phyloP scores from a whole-genome alignment of 331 rosid genomes.

The Telfairia occidentalis region DNA sequence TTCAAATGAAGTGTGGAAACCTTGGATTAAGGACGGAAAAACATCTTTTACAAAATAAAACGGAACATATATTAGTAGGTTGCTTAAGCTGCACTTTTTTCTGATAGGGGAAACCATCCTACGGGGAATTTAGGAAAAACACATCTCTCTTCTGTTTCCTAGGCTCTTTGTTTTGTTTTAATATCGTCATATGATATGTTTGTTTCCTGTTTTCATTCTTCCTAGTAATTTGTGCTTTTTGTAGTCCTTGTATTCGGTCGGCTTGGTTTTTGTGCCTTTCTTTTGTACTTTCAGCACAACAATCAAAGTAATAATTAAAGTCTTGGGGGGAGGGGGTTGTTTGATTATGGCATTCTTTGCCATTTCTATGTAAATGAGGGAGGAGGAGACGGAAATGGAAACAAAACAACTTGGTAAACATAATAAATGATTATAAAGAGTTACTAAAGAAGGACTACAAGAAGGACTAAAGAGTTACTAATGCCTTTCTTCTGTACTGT shows the following conservation, averaged over 20 bases:
- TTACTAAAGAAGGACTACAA: too few species aligned
- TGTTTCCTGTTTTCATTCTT: not conserved
- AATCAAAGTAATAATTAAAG: too few species aligned
- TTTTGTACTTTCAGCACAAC: too few species aligned
- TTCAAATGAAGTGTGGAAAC: not conserved
- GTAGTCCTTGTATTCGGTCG: not conserved
- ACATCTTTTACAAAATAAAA: not conserved
- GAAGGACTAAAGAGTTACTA: too few species aligned
- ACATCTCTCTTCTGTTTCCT: not conserved
- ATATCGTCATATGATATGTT: not conserved
- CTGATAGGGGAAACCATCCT: not conserved
- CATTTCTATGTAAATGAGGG: not conserved
- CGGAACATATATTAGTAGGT: not conserved
- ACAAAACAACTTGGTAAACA: not conserved
- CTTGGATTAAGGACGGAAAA: not conserved
- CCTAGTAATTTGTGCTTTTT: not conserved
- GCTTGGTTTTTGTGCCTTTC: too few species aligned
- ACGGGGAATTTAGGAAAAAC: not conserved
- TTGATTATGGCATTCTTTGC: not conserved
- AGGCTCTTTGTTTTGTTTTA: not conserved
- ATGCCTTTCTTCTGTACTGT: too few species aligned
- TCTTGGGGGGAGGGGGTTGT: too few species aligned
- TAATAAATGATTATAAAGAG: not conserved
- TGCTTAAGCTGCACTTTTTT: not conserved
- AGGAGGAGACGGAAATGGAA: not conserved